Percentiles rank a stretch among this genome's conserved stretches.
Evolutionary conservation across 208 protist species (phyloP).

Genomic region (Trypanosoma lewisi): DNA sequence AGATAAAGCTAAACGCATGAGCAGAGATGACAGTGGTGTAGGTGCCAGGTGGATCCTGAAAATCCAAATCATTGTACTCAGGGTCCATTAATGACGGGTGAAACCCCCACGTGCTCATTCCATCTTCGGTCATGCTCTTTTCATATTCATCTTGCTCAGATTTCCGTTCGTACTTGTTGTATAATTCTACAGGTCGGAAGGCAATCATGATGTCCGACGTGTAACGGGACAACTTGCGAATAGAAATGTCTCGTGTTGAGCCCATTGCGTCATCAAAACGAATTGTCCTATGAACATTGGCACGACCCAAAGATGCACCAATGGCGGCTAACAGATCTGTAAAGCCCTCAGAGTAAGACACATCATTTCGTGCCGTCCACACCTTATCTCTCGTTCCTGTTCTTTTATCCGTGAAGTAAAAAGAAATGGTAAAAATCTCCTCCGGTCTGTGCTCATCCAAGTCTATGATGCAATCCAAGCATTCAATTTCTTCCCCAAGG

Average conservation of each 20-base stretch:
- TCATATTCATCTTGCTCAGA: conserved; percentile 79
- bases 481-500: conserved; percentile 87
- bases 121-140: conserved; percentile 55
- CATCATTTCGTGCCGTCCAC: conserved; percentile 81
- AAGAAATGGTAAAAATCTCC: conserved; percentile 84
- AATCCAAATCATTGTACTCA: conserved; percentile 81
- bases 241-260: conserved; percentile 69
- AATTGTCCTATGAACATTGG: conserved; percentile 86
- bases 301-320: conserved; percentile 74
- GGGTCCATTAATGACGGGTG: conserved; percentile 83
- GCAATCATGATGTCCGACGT: conserved; percentile 81
- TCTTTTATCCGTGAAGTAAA: conserved; percentile 81
- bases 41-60: conserved; percentile 77
- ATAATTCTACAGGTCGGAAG: conserved; percentile 74
- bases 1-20: conserved; percentile 76
- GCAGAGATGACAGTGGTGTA: conserved; percentile 79
- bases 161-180: conserved; percentile 82
- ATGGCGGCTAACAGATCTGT: conserved; percentile 83
- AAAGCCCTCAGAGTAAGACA: conserved; percentile 79
- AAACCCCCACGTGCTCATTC: conserved; percentile 87
- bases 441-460: conserved; percentile 84
- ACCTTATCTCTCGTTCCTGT: conserved; percentile 69
- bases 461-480: conserved; percentile 87
- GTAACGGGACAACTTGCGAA: conserved; percentile 84
- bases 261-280: conserved; percentile 82